phyloP scores from a whole-genome alignment of 257 asterid species.

The Buddleja alternifolia region DNA sequence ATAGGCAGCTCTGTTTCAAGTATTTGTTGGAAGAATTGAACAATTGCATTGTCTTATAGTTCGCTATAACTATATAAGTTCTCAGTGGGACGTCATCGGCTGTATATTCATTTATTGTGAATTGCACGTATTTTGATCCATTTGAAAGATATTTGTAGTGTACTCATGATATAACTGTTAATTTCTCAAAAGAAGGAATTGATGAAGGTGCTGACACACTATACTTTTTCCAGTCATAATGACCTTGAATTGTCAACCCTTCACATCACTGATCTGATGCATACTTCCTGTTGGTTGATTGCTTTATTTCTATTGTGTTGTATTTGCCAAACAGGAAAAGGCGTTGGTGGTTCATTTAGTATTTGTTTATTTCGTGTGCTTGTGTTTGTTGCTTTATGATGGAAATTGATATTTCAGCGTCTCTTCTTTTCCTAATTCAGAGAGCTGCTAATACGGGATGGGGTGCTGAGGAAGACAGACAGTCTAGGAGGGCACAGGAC shows the following conservation, averaged over 20 bases:
- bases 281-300: not conserved
- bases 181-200: not conserved
- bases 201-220: not conserved
- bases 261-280: not conserved
- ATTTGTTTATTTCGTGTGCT: not conserved
- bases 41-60: too few relatives aligned
- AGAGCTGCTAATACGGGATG: conserved; percentile 98
- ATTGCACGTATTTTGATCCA: not conserved
- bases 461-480: conserved; percentile 87
- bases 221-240: not conserved
- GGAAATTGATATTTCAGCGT: not conserved
- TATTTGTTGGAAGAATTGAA: too few relatives aligned
- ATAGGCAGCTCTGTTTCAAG: too few relatives aligned
- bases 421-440: conserved; percentile 35
- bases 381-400: not conserved
- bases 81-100: too few relatives aligned
- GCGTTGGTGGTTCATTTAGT: not conserved
- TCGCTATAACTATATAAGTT: too few relatives aligned
- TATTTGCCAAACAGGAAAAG: too few relatives aligned
- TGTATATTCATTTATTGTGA: not conserved
- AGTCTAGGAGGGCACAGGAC: conserved; percentile 57
- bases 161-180: not conserved
- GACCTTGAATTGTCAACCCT: not conserved
- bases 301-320: not conserved
- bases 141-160: not conserved